Evolutionary conservation across 495 filamentous ascomycete genomes (phyloP), one percentile per base, ranked within the genome.

Genomic region (Cudoniella acicularis): DNA sequence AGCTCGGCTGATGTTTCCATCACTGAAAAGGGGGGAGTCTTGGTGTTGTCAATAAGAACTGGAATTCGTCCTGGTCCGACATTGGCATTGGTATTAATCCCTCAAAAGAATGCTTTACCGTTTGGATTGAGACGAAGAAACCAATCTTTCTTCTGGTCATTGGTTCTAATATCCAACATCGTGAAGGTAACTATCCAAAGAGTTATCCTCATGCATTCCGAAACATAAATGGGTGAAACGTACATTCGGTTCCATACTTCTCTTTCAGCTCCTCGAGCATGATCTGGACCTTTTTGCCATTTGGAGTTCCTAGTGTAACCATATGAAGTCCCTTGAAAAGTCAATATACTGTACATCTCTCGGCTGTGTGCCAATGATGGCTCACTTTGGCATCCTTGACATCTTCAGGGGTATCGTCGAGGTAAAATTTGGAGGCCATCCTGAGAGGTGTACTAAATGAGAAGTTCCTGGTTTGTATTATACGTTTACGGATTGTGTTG

Each of bases 141-240:
- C 81, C 80, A 84, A 25, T 81, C 77, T 49, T 82, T 77, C 72
- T 83, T 84, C 59, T 84, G 80, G 57, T 81, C 79, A 53, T 82
- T 81, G 53, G 77, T 84, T 50, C 69, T 71, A 47, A 81, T 78
- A 59, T 82, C 70, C 8, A 47, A 47, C 43, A 47, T 17, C 20
- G 43, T 47, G 16, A n/a, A 47, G 4, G 43, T 47, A 17, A 54
- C 57, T 65, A 61, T n/a, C 10, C 20, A n/a, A 6, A 2, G 1
- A n/a, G 43, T 45, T 49, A 49, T 48, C 25, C 13, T 46, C 21
- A 17, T 36, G 9, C 11, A 52, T 10, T 24, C 21, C 9, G 16
- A 18, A 24, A 4, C 40, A 6, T 16, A 26, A 30, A 18, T 18
- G 18, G 22, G 45, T 16, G 45, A 43, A 17, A 27, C 1, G 77